Conservation (phyloP, 2,329 filamentous ascomycete species). For the Epichloe baconii region DNA sequence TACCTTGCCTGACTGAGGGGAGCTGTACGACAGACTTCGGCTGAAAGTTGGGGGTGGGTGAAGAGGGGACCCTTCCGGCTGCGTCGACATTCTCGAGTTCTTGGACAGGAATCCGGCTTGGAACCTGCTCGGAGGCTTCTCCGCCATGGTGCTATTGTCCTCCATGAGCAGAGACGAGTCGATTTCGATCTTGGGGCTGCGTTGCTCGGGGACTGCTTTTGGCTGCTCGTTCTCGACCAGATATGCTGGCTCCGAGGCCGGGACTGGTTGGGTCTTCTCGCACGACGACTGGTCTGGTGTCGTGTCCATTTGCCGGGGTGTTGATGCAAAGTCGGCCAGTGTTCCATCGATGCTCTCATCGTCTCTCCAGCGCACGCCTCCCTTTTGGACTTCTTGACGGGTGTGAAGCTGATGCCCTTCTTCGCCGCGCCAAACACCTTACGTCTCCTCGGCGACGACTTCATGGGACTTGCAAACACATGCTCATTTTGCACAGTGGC, state of each 20-base stretch:
- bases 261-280: slow-evolving; percentile 18
- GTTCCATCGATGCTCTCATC: slow-evolving; percentile 73
- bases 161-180: slow-evolving; percentile 31
- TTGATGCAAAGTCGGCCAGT: slow-evolving; percentile 83
- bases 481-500: slow-evolving; percentile 19
- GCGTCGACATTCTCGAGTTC: slow-evolving; percentile 25
- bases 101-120: slow-evolving; percentile 76
- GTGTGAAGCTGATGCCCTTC: slow-evolving; percentile 71
- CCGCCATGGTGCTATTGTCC: slow-evolving; percentile 14
- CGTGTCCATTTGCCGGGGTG: slow-evolving; percentile 54
- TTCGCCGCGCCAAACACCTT: slow-evolving; percentile 44
- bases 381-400: slow-evolving; percentile 62
- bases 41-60: slow-evolving; percentile 43
- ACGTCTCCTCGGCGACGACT: slow-evolving; percentile 67
- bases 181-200: slow-evolving; percentile 29
- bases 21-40: slow-evolving; percentile 39
- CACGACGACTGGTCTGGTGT: slow-evolving; percentile 31
- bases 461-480: slow-evolving; percentile 40
- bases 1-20: slow-evolving; percentile 17
- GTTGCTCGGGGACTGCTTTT: slow-evolving; percentile 35
- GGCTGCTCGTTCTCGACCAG: slow-evolving; percentile 9
- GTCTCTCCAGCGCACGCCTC: slow-evolving; percentile 84
- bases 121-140: slow-evolving; percentile 52
- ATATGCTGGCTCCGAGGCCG: slow-evolving; percentile 14
- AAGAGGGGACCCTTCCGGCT: slow-evolving; percentile 46